Conservation (phyloP, 2,329 filamentous ascomycete species). For the Pseudogymnoascus sp. region DNA sequence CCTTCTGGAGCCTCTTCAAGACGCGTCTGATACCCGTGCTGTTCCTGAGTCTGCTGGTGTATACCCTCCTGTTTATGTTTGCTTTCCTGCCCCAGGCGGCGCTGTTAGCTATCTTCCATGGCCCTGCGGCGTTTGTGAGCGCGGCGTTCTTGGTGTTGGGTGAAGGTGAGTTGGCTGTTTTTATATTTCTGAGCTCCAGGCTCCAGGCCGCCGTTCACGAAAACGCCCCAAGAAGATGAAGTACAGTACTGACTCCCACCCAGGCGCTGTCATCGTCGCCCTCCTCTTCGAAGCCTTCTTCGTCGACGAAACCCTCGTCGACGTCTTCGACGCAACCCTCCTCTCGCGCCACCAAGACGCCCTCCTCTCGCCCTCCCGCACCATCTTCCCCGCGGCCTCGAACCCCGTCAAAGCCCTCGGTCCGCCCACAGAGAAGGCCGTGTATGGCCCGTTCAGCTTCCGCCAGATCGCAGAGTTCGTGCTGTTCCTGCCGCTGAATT, state of each 20-base stretch:
- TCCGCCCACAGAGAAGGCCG: conserved; percentile 65
- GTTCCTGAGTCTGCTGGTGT: conserved; percentile 73
- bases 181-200: conserved; percentile 42
- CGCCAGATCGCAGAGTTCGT: conserved; percentile 86
- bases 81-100: conserved; percentile 83
- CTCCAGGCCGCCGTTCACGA: conserved; percentile 40
- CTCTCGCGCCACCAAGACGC: conserved; percentile 41
- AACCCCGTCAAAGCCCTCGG: conserved; percentile 74
- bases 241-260: neutral
- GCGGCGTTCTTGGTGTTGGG: conserved; percentile 82
- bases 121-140: conserved; percentile 80
- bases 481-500: conserved; percentile 71
- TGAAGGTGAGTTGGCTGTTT: conserved; percentile 37
- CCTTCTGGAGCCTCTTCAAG: conserved; percentile 74
- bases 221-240: neutral
- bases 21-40: conserved; percentile 72
- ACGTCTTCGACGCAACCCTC: conserved; percentile 65
- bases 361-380: conserved; percentile 58
- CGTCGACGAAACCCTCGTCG: conserved; percentile 69
- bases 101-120: conserved; percentile 84
- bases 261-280: conserved; percentile 23
- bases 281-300: conserved; percentile 70
- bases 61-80: conserved; percentile 79
- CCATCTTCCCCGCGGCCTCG: conserved; percentile 58
- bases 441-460: conserved; percentile 83